Base-by-base conservation (phyloP, 2,329 filamentous ascomycete species). In the Exophiala spinifera region DNA sequence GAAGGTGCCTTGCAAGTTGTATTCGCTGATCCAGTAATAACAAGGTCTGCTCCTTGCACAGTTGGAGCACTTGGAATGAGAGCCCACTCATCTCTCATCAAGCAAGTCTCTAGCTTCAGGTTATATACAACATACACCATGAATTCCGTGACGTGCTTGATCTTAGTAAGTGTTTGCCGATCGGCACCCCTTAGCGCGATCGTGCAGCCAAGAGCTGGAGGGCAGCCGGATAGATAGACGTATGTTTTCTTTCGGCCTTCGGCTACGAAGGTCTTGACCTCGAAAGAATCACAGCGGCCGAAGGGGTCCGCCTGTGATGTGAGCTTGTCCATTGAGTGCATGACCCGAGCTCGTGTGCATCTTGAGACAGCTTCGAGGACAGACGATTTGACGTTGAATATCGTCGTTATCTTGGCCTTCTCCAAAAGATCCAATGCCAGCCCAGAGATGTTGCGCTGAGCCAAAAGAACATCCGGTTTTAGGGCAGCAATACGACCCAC, bases 91-190 rank as follows among this genome's bases (percentile, higher is more conserved):
- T 99, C 94, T 49, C 89, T 83, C 81, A 99, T 89, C 43, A 99
- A 76, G 63, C 89, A 96, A 1, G 94, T 96, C 72, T 99, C 94
- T 13, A 99, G 79, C 67, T 95, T 96, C 49, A 99, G 78, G 65
- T 96, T 99, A 72, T 99, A 99, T 11, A 97, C 91, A 17, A 99
- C 95, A 64, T 97, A 99, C 34, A 95, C 88, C 92, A 99, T 96
- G 67, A 99, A 97, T 68, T 99, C 94, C 10, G 92, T 94, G 62
- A 99, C 94, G 49, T 85, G 83, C 72, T 99, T 99, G 70, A 99
- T 84, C 63, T 85, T 88, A 1, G 84, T 77, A 15, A 99, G 78
- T 0, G 84, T 78, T 45, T 82, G 75, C 25, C 84, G 85, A 55
- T 87, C 84, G 3, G 87, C 89, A 1, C 94, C 94, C 43, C 94